These are phyloP conservation scores for Chenopodium quinoa DNA, from an alignment of 148 eudicot species.

Conservation along the genomic window DNA sequence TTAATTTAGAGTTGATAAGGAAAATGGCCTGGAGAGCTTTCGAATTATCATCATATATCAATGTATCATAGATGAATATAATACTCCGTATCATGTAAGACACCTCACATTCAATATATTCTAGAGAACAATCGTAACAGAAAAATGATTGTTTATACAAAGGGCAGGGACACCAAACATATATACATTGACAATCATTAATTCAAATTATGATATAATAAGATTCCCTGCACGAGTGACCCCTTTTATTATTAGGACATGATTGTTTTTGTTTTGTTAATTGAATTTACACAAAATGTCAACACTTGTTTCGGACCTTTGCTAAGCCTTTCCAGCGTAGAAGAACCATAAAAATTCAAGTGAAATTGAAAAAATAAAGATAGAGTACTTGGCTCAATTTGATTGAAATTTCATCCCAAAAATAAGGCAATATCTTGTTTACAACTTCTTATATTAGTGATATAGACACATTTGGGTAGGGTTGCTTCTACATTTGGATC, in stretches of 20 bases:
- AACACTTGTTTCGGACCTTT: not conserved
- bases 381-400: too few relatives aligned
- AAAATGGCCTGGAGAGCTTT: not conserved
- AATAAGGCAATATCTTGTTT: too few relatives aligned
- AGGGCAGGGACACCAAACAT: not conserved
- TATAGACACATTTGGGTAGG: too few relatives aligned
- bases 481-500: too few relatives aligned
- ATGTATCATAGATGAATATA: too few relatives aligned
- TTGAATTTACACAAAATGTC: not conserved
- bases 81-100: not conserved
- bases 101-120: not conserved
- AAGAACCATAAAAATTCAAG: too few relatives aligned
- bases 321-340: not conserved
- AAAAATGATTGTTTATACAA: not conserved
- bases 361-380: too few relatives aligned
- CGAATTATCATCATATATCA: too few relatives aligned
- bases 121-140: not conserved
- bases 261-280: constrained; percentile 10
- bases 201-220: not conserved
- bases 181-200: constrained; percentile 5
- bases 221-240: constrained; percentile 23
- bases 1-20: too few relatives aligned
- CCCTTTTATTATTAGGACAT: constrained; percentile 15
- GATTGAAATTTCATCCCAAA: too few relatives aligned
- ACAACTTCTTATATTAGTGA: too few relatives aligned